These are phyloP conservation scores for Sphagnum tenellum DNA, from an alignment of 225 moss, liverwort and hornwort genomes.

Conservation along the genomic window DNA sequence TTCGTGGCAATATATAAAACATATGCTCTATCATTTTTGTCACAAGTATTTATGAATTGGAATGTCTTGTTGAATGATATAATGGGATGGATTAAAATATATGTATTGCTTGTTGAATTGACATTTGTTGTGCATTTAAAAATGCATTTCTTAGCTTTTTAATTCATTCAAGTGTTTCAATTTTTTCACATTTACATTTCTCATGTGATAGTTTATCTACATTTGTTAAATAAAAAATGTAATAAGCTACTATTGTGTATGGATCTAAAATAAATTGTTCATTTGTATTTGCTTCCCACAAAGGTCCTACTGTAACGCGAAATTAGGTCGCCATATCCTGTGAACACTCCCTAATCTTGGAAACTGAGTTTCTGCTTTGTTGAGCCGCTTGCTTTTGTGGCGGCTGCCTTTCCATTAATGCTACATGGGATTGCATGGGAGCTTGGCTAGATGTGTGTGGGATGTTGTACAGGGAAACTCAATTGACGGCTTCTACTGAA, in stretches of 20 bases:
- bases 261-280: neutral
- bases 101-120: neutral
- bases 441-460: no score
- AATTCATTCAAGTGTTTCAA: neutral
- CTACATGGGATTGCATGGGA: no score
- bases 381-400: no score
- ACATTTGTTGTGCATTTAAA: constrained; percentile 1
- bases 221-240: neutral
- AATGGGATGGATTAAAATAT: neutral
- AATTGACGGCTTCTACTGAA: no score
- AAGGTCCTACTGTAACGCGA: neutral
- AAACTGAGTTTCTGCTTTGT: no score
- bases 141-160: neutral
- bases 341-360: no score
- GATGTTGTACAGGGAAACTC: no score
- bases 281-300: neutral
- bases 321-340: no score
- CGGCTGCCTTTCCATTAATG: no score
- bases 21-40: neutral
- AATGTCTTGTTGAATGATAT: neutral
- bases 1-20: neutral
- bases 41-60: neutral
- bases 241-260: neutral
- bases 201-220: neutral
- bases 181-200: neutral